Evolutionary conservation across 176 grass and related monocot species (phyloP).

Genomic region (Oryza punctata): DNA sequence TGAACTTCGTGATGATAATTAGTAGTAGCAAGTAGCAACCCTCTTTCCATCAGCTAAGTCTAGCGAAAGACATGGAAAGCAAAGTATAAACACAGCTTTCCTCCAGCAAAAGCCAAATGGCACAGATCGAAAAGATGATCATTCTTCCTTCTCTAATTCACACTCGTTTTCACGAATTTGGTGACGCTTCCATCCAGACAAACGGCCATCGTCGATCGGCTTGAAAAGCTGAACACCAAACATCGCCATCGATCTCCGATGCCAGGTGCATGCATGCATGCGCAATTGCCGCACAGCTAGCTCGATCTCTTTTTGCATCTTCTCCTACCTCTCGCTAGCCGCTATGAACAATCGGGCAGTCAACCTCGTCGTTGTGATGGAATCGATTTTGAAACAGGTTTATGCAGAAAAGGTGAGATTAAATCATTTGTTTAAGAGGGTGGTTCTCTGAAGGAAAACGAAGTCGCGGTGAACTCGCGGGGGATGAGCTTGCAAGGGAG

Average conservation of each 20-base stretch:
- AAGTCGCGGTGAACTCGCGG: not conserved
- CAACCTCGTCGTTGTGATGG: not conserved
- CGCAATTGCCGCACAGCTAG: not conserved
- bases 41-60: not conserved
- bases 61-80: not conserved
- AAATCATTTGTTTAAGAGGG: not conserved
- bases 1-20: not conserved
- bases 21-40: not conserved
- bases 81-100: not conserved
- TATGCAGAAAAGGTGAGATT: not conserved
- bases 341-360: not conserved
- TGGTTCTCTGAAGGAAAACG: conserved; percentile 5
- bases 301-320: not conserved
- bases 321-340: not conserved
- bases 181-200: not conserved
- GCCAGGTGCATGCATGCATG: not conserved
- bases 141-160: not conserved
- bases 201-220: conserved; percentile 3
- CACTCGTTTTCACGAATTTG: conserved; percentile 9
- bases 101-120: not conserved
- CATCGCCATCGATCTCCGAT: not conserved
- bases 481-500: conserved; percentile 27
- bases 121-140: not conserved
- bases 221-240: not conserved
- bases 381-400: not conserved